Evolutionary conservation across 345 rosid genomes (phyloP).

Genomic region (Psidium friedrichsthalianum): DNA sequence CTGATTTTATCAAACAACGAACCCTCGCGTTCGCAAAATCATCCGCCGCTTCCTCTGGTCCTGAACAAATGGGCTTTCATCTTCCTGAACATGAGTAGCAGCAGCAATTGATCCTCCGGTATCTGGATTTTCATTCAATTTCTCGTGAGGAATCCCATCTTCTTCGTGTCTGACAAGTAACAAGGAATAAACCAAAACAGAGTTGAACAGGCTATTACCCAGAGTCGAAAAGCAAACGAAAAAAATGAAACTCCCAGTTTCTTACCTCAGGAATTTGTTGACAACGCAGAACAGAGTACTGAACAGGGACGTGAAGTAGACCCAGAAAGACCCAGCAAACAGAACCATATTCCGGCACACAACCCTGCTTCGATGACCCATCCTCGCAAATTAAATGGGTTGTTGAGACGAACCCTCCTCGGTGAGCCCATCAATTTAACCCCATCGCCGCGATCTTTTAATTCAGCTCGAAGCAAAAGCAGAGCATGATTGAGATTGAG

Average conservation of each 20-base stretch:
- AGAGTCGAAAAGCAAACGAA: background rate
- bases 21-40: background rate
- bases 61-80: background rate
- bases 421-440: slow-evolving; percentile 18
- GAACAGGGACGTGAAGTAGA: slow-evolving; percentile 31
- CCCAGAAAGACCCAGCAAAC: slow-evolving; percentile 25
- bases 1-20: slow-evolving; percentile 1
- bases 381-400: slow-evolving; percentile 15
- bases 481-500: slow-evolving; percentile 2
- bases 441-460: slow-evolving; percentile 19
- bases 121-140: background rate
- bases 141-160: slow-evolving; percentile 5
- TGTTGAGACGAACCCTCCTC: slow-evolving; percentile 3
- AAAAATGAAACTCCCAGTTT: slow-evolving; percentile 22
- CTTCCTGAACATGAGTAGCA: background rate
- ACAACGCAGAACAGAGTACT: slow-evolving; percentile 23
- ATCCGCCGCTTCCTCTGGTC: slow-evolving; percentile 1
- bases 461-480: slow-evolving; percentile 33
- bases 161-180: slow-evolving; percentile 15
- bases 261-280: slow-evolving; percentile 2
- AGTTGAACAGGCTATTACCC: background rate
- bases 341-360: slow-evolving; percentile 17
- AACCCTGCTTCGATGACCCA: slow-evolving; percentile 19
- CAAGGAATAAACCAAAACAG: background rate
- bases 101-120: background rate